phyloP scores from a whole-genome alignment of 257 asterid genomes.

The Rehmannia glutinosa region DNA sequence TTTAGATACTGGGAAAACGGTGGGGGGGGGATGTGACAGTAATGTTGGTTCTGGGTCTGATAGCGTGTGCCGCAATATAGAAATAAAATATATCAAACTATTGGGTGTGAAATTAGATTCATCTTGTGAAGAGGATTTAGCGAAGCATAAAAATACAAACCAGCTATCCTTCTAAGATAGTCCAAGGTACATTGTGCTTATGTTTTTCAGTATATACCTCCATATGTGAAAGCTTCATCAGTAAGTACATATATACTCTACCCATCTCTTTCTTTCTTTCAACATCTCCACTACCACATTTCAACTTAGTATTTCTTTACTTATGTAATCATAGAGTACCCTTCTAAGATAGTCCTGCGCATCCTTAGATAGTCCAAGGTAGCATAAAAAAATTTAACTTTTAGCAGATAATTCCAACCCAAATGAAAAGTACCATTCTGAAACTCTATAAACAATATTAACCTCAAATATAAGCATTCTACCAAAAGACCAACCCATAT shows the following conservation, averaged over 20 bases:
- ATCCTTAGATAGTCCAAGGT: too few relatives aligned
- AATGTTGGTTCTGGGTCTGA: constrained; percentile 30
- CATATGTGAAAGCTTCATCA: constrained; percentile 93
- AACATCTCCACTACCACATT: not conserved
- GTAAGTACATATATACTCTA: constrained; percentile 43
- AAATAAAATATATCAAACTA: constrained; percentile 31
- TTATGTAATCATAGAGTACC: too few relatives aligned
- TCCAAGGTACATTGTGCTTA: constrained; percentile 99
- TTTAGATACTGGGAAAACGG: constrained; percentile 32
- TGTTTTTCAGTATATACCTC: constrained; percentile 87
- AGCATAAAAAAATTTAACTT: too few relatives aligned
- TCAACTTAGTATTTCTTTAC: too few relatives aligned
- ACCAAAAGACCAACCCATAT: too few relatives aligned
- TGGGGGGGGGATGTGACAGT: constrained; percentile 32
- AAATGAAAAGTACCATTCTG: too few relatives aligned
- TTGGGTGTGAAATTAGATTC: constrained; percentile 70
- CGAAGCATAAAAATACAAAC: constrained; percentile 83
- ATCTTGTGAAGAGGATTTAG: constrained; percentile 85
- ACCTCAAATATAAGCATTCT: too few relatives aligned
- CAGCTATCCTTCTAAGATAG: constrained; percentile 88
- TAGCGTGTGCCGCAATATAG: constrained; percentile 26
- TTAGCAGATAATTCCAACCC: too few relatives aligned
- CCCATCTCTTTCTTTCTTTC: constrained; percentile 11
- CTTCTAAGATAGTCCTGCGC: too few relatives aligned
- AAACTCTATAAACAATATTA: too few relatives aligned